Conservation (phyloP, 352 stramenopile species). For the Bremia lactucae region DNA sequence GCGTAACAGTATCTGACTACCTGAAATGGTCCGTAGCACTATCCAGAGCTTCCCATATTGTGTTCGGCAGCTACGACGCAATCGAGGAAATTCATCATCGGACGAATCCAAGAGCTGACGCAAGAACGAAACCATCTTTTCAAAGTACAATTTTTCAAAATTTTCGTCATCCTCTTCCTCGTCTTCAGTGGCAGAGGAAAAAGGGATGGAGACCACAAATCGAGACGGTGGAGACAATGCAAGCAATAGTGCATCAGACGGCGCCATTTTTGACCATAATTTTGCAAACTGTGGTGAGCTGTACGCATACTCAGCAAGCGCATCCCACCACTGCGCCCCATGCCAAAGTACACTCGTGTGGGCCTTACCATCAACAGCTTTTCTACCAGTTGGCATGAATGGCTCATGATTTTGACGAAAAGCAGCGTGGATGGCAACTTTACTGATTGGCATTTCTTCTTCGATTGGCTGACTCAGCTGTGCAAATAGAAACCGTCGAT, state of each 20-base stretch:
- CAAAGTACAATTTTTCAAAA: conserved; percentile 17
- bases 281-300: conserved; percentile 20
- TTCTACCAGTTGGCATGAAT: conserved; percentile 9
- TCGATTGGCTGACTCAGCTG: conserved; percentile 26
- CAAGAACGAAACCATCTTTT: conserved; percentile 27
- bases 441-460: conserved; percentile 20
- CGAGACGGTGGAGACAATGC: conserved; percentile 20
- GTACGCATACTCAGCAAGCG: conserved; percentile 21
- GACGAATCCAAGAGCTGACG: conserved; percentile 19
- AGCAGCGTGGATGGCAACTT: conserved; percentile 23
- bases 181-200: conserved; percentile 8
- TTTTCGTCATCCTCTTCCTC: conserved; percentile 15
- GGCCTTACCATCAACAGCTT: not conserved
- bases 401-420: conserved; percentile 32
- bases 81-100: conserved; percentile 6
- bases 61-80: conserved; percentile 27
- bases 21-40: conserved; percentile 28
- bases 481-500: conserved; percentile 22
- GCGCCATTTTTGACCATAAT: conserved; percentile 22
- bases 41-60: conserved; percentile 44
- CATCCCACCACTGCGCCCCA: conserved; percentile 31
- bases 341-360: conserved; percentile 13
- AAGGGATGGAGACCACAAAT: conserved; percentile 22
- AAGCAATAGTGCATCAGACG: conserved; percentile 1
- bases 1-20: conserved; percentile 39